Evolutionary conservation across 208 protist species (phyloP).

Genomic region (Crithidia mellificae): DNA sequence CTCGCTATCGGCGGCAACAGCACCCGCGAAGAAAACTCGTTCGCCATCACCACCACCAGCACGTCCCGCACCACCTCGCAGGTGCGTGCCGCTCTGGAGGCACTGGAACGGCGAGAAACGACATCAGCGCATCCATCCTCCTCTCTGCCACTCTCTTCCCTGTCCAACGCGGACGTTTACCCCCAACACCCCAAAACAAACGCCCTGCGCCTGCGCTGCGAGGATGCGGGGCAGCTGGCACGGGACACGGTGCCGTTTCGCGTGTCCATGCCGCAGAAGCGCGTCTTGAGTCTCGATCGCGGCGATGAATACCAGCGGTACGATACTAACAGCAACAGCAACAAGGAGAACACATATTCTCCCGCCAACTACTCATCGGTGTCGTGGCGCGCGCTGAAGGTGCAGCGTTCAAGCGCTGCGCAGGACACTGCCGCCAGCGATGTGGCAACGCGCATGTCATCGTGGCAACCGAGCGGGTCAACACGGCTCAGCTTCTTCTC

Average conservation of each 20-base stretch:
- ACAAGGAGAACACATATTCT: neutral
- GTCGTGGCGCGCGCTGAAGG: conserved; percentile 22
- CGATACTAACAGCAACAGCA: neutral
- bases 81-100: conserved; percentile 9
- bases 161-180: too few relatives aligned
- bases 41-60: neutral
- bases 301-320: conserved; percentile 1
- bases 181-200: neutral
- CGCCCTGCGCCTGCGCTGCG: conserved; percentile 3
- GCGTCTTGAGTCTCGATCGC: conserved; percentile 6
- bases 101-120: neutral
- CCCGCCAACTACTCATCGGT: neutral
- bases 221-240: neutral
- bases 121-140: neutral
- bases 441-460: neutral
- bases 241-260: conserved; percentile 31
- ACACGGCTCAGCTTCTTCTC: conserved; percentile 20
- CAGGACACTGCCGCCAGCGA: conserved; percentile 3
- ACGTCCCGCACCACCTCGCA: neutral
- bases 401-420: conserved; percentile 1
- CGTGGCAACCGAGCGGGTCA: conserved; percentile 11
- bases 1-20: conserved; percentile 12
- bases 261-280: conserved; percentile 24
- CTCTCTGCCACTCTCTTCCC: neutral
- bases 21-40: neutral